Evolutionary conservation across 129 eudicot species (phyloP), one percentile per base, ranked within the genome.

Genomic region (Centrapalus pauciflorus): DNA sequence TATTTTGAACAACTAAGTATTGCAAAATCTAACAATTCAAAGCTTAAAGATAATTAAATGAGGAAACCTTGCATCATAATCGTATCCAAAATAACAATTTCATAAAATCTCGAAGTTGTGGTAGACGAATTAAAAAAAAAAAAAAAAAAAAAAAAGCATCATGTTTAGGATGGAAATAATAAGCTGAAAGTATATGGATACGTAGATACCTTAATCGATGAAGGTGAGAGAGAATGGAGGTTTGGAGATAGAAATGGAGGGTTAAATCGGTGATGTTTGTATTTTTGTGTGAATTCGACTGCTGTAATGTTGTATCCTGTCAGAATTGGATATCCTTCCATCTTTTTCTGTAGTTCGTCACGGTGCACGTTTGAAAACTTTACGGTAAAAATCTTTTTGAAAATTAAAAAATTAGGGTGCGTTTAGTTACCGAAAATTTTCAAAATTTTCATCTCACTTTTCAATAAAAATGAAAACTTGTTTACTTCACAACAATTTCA

Each of bases 261-360:
- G 34, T n/a, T 24, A 41, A 57, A 16, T n/a, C 19, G 25, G 40
- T 64, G 69, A 13, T 25, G 16, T 25, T 64, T 64, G 69, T 64
- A 55, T 43, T 43, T 5, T 43, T 64, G 64, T 33, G 26, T 3
- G 34, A 17, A 32, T 56, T 32, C 63, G 23, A 56, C 55, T 63
- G 69, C 37, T 25, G 52, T 24, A n/a, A n/a, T 21, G 13, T 1
- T 62, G 63, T 21, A 10, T 20, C n/a, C 55, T 25, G 55, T 63
- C 38, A 64, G 69, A 64, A n/a, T 43, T 19, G n/a, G n/a, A n/a
- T n/a, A 63, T 64, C 69, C 25, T 48, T n/a, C 54, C 54, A 48
- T 1, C 23, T 48, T n/a, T 48, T 24, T 16, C 3, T 48, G 2
- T 10, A 17, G 16, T 48, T 12, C 52, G 11, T 34, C n/a, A n/a